A percentile compares a stretch with the other conserved stretches of the same genome.
Evolutionary conservation across 441 rosid species (phyloP).

Genomic region (Populus hybrid): DNA sequence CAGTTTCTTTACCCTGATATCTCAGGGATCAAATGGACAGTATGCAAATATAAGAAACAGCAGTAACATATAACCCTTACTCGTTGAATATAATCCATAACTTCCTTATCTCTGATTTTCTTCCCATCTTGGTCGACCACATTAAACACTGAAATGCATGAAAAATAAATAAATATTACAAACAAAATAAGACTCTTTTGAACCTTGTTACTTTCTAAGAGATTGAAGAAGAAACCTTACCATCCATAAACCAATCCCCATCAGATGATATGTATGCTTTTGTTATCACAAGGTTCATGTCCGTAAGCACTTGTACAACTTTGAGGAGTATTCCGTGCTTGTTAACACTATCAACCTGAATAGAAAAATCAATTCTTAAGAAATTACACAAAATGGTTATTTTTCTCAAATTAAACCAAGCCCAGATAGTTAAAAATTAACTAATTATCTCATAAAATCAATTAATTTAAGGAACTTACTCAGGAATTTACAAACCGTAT

Average conservation of each 20-base stretch:
- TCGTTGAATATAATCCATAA: conserved; percentile 59
- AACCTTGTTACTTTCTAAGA: neutral
- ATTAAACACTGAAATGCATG: conserved; percentile 57
- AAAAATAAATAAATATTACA: neutral
- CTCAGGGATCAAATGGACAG: neutral
- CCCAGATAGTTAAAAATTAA: neutral
- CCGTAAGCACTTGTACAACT: conserved; percentile 86
- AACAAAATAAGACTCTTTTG: neutral
- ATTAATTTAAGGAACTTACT: neutral
- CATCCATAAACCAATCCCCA: conserved; percentile 97
- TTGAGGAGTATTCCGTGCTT: conserved; percentile 84
- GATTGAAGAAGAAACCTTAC: conserved; percentile 30
- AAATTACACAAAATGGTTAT: neutral
- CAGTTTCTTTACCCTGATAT: neutral
- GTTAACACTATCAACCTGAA: conserved; percentile 78
- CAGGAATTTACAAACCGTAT: neutral
- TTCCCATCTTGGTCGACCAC: conserved; percentile 70
- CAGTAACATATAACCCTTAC: conserved; percentile 33
- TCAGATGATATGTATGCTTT: conserved; percentile 92
- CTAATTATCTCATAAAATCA: neutral
- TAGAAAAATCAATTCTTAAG: neutral
- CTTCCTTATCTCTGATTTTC: conserved; percentile 74
- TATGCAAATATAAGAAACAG: neutral
- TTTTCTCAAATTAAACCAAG: neutral
- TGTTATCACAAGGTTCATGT: conserved; percentile 73